phyloP scores from a whole-genome alignment of 2,329 filamentous ascomycete genomes.

The Aureobasidium sp. region DNA sequence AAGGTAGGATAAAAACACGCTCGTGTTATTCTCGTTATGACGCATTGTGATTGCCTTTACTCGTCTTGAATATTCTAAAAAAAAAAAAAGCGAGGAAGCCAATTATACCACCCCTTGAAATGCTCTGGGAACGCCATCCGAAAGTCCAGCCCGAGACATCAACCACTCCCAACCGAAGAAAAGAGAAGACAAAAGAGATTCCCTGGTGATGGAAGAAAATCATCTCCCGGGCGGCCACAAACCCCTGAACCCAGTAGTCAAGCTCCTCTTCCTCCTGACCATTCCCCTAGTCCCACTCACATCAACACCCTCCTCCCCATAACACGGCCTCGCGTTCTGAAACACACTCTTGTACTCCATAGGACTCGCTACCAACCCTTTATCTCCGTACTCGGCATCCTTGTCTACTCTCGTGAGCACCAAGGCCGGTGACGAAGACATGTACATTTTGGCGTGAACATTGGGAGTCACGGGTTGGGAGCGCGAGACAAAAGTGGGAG shows the following conservation, averaged over 20 bases:
- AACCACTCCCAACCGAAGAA: too few relatives aligned
- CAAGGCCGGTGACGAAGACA: neutral
- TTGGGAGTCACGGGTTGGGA: conserved; percentile 24
- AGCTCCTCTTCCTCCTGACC: conserved; percentile 20
- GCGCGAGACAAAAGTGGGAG: conserved; percentile 21
- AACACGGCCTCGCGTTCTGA: conserved; percentile 19
- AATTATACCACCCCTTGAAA: too few relatives aligned
- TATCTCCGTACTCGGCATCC: neutral
- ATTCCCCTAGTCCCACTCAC: conserved; percentile 20
- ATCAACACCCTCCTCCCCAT: conserved; percentile 13
- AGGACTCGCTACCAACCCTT: conserved; percentile 25
- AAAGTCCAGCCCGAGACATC: too few relatives aligned
- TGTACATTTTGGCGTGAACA: conserved; percentile 14
- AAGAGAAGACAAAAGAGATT: neutral
- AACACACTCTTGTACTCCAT: conserved; percentile 36
- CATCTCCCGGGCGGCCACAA: conserved; percentile 17
- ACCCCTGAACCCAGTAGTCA: conserved; percentile 23
- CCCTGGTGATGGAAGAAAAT: neutral
- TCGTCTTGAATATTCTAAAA: too few relatives aligned
- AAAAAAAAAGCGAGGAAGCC: too few relatives aligned
- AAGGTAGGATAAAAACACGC: too few relatives aligned
- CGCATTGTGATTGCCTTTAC: too few relatives aligned
- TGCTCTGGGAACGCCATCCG: neutral
- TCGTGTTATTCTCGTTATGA: too few relatives aligned
- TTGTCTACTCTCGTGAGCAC: conserved; percentile 7